phyloP scores from a whole-genome alignment of 768 basidiomycete species.

The Tulasnella sp. region DNA sequence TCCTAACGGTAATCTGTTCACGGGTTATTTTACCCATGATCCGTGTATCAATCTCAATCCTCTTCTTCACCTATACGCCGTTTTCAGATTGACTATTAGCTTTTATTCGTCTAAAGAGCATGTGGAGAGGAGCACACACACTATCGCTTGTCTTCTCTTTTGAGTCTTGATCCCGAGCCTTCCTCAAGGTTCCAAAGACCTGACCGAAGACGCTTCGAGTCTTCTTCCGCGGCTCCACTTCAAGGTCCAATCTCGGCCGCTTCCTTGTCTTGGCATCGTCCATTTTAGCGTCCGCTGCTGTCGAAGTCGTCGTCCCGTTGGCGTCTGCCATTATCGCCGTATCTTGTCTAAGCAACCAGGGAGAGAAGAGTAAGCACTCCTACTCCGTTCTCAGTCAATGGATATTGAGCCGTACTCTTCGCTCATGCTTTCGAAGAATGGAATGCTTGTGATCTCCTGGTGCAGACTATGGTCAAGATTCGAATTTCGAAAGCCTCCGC shows the following conservation, averaged over 20 bases:
- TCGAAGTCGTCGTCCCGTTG: too few species aligned
- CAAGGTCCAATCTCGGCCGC: constrained; percentile 8
- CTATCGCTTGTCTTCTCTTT: constrained; percentile 8
- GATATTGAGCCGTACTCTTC: too few species aligned
- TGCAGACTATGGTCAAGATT: too few species aligned
- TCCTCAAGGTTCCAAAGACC: constrained; percentile 17
- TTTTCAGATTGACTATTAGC: too few species aligned
- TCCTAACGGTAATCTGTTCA: constrained; percentile 14
- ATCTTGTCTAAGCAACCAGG: too few species aligned
- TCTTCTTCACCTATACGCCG: constrained; percentile 14
- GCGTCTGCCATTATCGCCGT: too few species aligned
- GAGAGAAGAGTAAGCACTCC: too few species aligned
- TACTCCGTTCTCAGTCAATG: too few species aligned
- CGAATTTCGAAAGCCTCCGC: too few species aligned
- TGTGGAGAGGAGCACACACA: background rate
- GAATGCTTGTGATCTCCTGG: too few species aligned
- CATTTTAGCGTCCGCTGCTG: too few species aligned
- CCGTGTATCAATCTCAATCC: constrained; percentile 13
- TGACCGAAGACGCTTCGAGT: constrained; percentile 13
- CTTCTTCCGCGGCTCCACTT: constrained; percentile 1
- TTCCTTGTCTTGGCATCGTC: background rate
- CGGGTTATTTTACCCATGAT: constrained; percentile 16
- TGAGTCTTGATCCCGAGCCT: constrained; percentile 15
- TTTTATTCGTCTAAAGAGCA: background rate
- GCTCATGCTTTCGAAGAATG: too few species aligned